These are phyloP conservation scores for Saprolegnia diclina DNA, from an alignment of 352 stramenopile genomes.

Conservation along the genomic window DNA sequence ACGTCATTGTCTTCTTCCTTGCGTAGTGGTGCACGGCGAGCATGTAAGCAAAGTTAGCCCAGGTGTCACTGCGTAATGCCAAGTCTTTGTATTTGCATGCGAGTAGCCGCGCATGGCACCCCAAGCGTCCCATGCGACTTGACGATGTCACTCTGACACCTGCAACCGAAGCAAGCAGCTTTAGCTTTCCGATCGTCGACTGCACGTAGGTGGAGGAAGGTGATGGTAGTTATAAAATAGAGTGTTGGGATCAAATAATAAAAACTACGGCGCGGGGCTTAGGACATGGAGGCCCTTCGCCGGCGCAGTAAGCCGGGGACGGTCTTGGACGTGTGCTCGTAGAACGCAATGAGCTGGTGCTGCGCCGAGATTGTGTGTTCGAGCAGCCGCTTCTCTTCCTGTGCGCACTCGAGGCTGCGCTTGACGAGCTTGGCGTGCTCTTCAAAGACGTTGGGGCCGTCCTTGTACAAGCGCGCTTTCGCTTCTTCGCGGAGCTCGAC, in stretches of 20 bases:
- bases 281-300: slow-evolving; percentile 6
- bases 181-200: too few relatives aligned
- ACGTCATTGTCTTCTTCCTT: slow-evolving; percentile 19
- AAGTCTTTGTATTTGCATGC: too few relatives aligned
- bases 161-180: too few relatives aligned
- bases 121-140: too few relatives aligned
- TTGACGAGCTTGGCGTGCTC: slow-evolving; percentile 6
- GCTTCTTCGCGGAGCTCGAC: neutral
- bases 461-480: neutral
- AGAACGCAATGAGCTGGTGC: slow-evolving; percentile 10
- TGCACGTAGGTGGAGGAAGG: too few relatives aligned
- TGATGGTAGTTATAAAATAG: too few relatives aligned
- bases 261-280: neutral
- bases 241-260: neutral
- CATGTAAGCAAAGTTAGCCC: neutral
- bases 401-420: neutral
- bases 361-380: slow-evolving; percentile 17
- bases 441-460: slow-evolving; percentile 1
- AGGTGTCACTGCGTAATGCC: neutral
- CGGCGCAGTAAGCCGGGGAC: neutral
- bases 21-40: slow-evolving; percentile 27
- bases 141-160: too few relatives aligned
- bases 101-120: too few relatives aligned
- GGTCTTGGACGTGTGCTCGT: neutral
- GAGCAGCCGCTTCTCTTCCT: slow-evolving; percentile 5